Percentiles rank a stretch among this genome's conserved stretches.
These are phyloP conservation scores for Kodamaea fukazawae DNA, from an alignment of 805 yeast species.

Conservation along the genomic window DNA sequence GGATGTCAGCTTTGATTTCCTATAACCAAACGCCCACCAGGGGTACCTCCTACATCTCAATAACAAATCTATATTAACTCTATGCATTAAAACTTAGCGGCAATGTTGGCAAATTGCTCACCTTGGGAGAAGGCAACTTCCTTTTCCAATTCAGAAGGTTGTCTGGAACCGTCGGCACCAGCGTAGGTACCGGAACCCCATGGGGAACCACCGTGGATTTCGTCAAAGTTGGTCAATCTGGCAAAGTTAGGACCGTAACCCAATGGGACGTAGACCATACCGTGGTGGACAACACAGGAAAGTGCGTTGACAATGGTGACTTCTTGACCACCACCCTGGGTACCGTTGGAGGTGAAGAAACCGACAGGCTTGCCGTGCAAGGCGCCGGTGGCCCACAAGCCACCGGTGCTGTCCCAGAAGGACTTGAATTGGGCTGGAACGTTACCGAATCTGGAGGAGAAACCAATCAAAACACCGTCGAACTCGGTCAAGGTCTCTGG, in stretches of 20 bases:
- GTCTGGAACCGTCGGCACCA: conserved; percentile 74
- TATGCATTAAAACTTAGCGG: conserved; percentile 21
- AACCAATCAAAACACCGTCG: conserved; percentile 82
- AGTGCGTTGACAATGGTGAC: conserved; percentile 61
- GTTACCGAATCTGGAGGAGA: conserved; percentile 84
- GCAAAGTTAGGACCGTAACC: conserved; percentile 63
- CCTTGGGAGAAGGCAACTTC: conserved; percentile 68
- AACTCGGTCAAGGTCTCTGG: conserved; percentile 54
- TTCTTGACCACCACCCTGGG: conserved; percentile 84
- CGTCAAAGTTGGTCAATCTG: conserved; percentile 53
- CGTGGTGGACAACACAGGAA: conserved; percentile 72
- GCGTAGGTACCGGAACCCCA: conserved; percentile 87
- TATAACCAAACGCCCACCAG: too few species aligned
- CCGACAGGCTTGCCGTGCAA: conserved; percentile 74
- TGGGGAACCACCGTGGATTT: conserved; percentile 76
- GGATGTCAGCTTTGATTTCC: too few species aligned
- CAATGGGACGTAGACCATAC: conserved; percentile 75
- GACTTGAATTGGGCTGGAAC: conserved; percentile 75
- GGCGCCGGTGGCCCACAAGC: conserved; percentile 73
- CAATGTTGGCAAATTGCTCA: conserved; percentile 44
- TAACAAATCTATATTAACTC: neutral
- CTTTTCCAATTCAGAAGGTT: conserved; percentile 61
- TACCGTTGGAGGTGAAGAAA: conserved; percentile 69
- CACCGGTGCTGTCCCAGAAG: conserved; percentile 78
- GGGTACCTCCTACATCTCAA: too few species aligned